Base-by-base conservation (phyloP, 495 filamentous ascomycete species). In the Stereocaulon alpinum region DNA sequence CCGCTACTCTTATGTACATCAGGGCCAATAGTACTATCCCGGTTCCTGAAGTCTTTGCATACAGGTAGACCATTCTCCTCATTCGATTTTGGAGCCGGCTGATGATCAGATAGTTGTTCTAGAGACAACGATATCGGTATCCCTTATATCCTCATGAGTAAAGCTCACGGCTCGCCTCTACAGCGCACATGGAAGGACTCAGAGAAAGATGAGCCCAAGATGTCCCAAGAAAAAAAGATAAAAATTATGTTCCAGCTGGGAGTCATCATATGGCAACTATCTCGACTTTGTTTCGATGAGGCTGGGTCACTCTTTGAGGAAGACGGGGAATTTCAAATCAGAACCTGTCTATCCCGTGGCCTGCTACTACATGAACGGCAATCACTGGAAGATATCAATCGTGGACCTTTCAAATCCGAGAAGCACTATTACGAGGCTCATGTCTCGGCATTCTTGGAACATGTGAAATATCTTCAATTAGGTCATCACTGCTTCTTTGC, bases 141-240 rank as follows among this genome's bases (percentile, higher is more conserved):
- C 42, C 67, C 69, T 0, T 69, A 59, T 45, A 68, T 69, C 40
- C 15, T 69, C 29, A 70, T 70, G 64, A 66, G 56, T 55, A 56
- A 68, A 56, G 68, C 68, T n/a, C 48, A 63, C 44, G 68, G 68
- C 10, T 42, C 53, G 58, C 65, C 61, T 30, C 50, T 70, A 17
- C 18, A 48, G 3, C 1, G 18, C 7, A 48, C 22, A 2, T 48
- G 44, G 44, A 27, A 24, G 3, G 42, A 44, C 32, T n/a, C n/a
- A n/a, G n/a, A n/a, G n/a, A n/a, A n/a, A n/a, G n/a, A n/a, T n/a
- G n/a, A n/a, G n/a, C n/a, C n/a, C n/a, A n/a, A n/a, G n/a, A n/a
- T n/a, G n/a, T n/a, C n/a, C n/a, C n/a, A n/a, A n/a, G n/a, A n/a
- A n/a, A n/a, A n/a, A n/a, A n/a, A n/a, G n/a, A n/a, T n/a, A n/a